phyloP scores from a whole-genome alignment of 2,329 filamentous ascomycete genomes.

The Monosporascus ibericus region DNA sequence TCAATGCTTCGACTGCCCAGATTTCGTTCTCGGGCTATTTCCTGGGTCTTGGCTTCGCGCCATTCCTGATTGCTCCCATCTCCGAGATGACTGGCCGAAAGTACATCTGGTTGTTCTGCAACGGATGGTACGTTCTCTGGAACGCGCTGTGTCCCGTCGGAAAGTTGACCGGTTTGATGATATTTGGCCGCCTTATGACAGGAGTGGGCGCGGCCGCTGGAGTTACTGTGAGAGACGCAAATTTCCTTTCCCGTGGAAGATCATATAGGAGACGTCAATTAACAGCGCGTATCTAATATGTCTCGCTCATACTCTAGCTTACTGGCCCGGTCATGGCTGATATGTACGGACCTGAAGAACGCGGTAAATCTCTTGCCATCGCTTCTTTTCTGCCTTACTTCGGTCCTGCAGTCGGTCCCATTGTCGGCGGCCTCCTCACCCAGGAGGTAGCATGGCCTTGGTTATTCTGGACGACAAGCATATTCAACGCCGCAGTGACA shows the following conservation, averaged over 20 bases:
- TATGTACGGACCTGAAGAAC: slow-evolving; percentile 28
- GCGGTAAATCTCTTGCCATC: slow-evolving; percentile 30
- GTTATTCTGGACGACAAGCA: slow-evolving; percentile 62
- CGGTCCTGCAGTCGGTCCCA: slow-evolving; percentile 61
- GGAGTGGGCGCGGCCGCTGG: slow-evolving; percentile 25
- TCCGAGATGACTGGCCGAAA: slow-evolving; percentile 29
- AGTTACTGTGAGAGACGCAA: slow-evolving; percentile 16
- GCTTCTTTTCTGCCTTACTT: slow-evolving; percentile 32
- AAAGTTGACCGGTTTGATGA: slow-evolving; percentile 24
- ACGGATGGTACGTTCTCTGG: slow-evolving; percentile 30
- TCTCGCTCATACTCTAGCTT: slow-evolving; percentile 14
- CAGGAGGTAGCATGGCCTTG: slow-evolving; percentile 61
- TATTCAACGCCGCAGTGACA: slow-evolving; percentile 50
- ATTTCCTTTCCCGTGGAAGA: too few relatives aligned
- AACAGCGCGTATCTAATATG: background rate
- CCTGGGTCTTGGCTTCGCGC: slow-evolving; percentile 28
- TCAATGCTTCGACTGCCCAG: slow-evolving; percentile 21
- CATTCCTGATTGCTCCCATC: slow-evolving; percentile 27
- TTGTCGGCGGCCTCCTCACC: slow-evolving; percentile 61
- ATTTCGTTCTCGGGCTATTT: slow-evolving; percentile 30
- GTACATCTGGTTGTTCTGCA: slow-evolving; percentile 26
- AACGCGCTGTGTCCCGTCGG: slow-evolving; percentile 29
- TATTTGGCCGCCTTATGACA: slow-evolving; percentile 22
- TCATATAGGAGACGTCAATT: too few relatives aligned
- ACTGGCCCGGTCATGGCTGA: slow-evolving; percentile 29